phyloP scores from a whole-genome alignment of 768 basidiomycete genomes.

The Fibroporia radiculosa region DNA sequence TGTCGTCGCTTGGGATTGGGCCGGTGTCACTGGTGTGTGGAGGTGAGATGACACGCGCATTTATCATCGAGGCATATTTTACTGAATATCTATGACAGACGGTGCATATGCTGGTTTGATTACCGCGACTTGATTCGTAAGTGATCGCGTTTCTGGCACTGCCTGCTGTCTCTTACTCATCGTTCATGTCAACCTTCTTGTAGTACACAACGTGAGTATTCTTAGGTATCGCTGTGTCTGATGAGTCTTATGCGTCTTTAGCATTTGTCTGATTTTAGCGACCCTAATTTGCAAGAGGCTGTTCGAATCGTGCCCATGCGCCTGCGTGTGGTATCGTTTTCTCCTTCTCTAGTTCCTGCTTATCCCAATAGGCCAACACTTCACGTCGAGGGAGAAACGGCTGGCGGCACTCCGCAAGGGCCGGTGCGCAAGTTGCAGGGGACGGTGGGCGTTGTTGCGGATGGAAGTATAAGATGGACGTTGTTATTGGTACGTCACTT shows the following conservation, averaged over 20 bases:
- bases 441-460: constrained; percentile 39
- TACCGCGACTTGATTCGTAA: constrained; percentile 15
- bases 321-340: constrained; percentile 26
- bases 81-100: too few species aligned
- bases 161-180: neutral
- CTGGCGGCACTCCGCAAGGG: constrained; percentile 23
- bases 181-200: neutral
- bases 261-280: constrained; percentile 9
- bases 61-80: too few species aligned
- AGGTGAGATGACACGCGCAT: too few species aligned
- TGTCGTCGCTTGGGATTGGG: constrained; percentile 17
- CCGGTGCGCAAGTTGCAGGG: constrained; percentile 32
- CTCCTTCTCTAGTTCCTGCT: constrained; percentile 12
- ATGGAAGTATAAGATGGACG: constrained; percentile 44
- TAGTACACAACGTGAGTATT: neutral
- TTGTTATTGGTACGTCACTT: constrained; percentile 25
- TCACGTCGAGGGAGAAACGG: constrained; percentile 38
- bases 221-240: neutral
- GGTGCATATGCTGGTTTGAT: constrained; percentile 20
- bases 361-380: constrained; percentile 38
- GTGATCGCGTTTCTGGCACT: neutral
- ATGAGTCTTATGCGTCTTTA: neutral
- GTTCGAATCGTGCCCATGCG: constrained; percentile 46
- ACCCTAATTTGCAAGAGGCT: constrained; percentile 30
- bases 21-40: constrained; percentile 20